Base-by-base conservation (phyloP, 2,329 filamentous ascomycete species). In the Penicillium palitans region DNA sequence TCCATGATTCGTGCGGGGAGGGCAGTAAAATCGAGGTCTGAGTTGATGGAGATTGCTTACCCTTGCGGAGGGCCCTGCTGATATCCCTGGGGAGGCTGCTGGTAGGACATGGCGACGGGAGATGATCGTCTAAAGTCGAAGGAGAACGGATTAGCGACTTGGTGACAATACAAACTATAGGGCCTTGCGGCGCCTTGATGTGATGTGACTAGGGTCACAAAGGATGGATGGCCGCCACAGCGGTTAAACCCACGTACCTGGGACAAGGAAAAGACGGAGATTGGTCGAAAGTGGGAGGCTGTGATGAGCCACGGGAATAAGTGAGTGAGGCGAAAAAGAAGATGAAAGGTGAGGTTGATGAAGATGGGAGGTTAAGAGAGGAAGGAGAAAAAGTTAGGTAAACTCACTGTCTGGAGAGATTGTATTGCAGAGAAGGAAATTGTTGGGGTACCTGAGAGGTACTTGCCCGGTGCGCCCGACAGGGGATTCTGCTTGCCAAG, bases 71-170 rank as follows among this genome's bases (percentile, higher is more conserved):
- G 25, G 25, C 25, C 25, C 29, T 31, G 29, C 10, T 12, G 10
- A 25, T 65, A 66, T 21, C 64, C 64, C 21, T 62, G 67, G 5
- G 57, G 61, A 17, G 60, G 63, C 66, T 79, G 80, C 66, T 79
- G 76, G 64, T 68, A 72, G 49, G 78, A 73, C 79, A 81, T 80
- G 27, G 31, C 62, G 49, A 56, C 46, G 17, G 21, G 10, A 24
- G 12, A 10, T 44, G 5, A 9, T 25, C 15, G 48, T 40, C 52
- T 60, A 5, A 4, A 39, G 33, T 9, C 13, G 13, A 46, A 4
- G n/a, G 2, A 29, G 17, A 52, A 37, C 27, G 17, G 39, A 48
- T 66, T 46, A 67, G 63, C 42, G 29, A 52, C 13, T 7, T 15
- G 55, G 35, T 55, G 19, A 58, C 8, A 50, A 52, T 19, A 17